phyloP scores from a whole-genome alignment of 768 basidiomycete genomes.

The Termitomyces sp. region DNA sequence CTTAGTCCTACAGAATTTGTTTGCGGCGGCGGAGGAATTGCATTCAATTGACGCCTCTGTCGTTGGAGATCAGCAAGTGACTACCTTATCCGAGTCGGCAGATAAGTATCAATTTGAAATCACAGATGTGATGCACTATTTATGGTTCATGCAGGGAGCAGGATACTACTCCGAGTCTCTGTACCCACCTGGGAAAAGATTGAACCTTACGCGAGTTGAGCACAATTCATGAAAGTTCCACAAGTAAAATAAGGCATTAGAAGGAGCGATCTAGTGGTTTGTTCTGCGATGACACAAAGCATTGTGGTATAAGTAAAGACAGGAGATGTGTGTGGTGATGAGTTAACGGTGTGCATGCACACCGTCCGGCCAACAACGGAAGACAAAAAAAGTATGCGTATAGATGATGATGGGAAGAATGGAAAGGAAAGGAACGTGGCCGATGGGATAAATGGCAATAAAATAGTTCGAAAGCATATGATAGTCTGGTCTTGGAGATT shows the following conservation, averaged over 20 bases:
- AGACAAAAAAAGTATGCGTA: constrained; percentile 8
- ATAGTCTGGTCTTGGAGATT: constrained; percentile 12
- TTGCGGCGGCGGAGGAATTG: too few species aligned
- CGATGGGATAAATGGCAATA: constrained; percentile 24
- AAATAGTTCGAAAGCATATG: constrained; percentile 26
- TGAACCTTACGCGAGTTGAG: too few species aligned
- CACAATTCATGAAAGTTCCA: background rate
- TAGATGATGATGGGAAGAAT: constrained; percentile 16
- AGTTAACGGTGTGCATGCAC: constrained; percentile 1
- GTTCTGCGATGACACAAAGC: constrained; percentile 17
- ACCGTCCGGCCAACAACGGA: constrained; percentile 3
- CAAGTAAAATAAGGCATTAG: constrained; percentile 6
- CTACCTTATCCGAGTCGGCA: too few species aligned
- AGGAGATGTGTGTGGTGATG: constrained; percentile 6
- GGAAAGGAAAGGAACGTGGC: constrained; percentile 12
- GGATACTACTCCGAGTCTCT: too few species aligned
- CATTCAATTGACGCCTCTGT: too few species aligned
- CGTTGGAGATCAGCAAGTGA: too few species aligned
- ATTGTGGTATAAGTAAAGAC: constrained; percentile 22
- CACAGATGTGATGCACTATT: too few species aligned
- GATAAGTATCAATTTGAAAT: too few species aligned
- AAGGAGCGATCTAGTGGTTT: constrained; percentile 19
- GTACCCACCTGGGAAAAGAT: too few species aligned
- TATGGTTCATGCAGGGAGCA: too few species aligned
- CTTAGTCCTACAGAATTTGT: too few species aligned